Conservation (phyloP, 345 rosid species). For the Linum usitatissimum region DNA sequence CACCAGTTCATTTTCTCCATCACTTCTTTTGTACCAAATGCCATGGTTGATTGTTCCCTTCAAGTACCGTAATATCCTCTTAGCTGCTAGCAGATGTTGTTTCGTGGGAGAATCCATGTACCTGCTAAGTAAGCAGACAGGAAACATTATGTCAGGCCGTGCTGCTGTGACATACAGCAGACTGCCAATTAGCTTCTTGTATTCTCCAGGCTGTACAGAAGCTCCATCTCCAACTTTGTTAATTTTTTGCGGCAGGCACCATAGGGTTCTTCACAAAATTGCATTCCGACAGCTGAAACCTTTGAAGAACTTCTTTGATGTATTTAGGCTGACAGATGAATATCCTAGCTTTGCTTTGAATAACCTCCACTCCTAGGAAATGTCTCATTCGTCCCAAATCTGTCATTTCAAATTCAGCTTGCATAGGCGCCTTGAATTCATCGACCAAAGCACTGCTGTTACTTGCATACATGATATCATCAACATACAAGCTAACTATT, state of each 20-base stretch:
- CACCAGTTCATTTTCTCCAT: background rate
- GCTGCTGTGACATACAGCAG: background rate
- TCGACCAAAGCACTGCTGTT: background rate
- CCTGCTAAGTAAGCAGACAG: background rate
- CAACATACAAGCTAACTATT: background rate
- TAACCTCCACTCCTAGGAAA: constrained; percentile 3
- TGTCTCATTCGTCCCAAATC: background rate
- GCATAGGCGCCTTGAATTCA: constrained; percentile 2
- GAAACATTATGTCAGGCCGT: background rate
- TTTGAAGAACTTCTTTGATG: background rate
- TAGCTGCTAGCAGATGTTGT: background rate
- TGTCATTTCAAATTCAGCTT: background rate
- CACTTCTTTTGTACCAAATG: background rate
- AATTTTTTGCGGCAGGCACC: background rate
- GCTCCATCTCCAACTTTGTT: background rate
- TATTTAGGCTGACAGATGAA: background rate
- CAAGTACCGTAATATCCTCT: background rate
- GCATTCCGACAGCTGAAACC: background rate
- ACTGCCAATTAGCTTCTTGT: background rate
- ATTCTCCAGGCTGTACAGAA: background rate
- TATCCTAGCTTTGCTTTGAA: background rate
- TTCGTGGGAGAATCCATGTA: background rate
- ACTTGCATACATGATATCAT: background rate
- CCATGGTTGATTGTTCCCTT: background rate
- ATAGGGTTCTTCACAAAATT: background rate